These are phyloP conservation scores for Aspergillus sp. DNA, from an alignment of 2,329 filamentous ascomycete genomes.

Conservation along the genomic window DNA sequence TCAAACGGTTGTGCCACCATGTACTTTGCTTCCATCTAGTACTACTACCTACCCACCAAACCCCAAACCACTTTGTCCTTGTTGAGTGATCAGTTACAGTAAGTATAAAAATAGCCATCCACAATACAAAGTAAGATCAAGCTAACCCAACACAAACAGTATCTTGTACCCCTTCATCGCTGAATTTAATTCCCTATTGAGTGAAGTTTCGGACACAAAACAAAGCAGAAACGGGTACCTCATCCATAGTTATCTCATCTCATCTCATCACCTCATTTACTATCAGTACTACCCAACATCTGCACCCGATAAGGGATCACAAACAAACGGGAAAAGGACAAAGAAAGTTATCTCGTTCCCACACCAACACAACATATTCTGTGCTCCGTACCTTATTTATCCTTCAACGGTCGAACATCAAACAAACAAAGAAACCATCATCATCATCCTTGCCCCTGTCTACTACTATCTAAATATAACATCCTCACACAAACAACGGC, in stretches of 20 bases:
- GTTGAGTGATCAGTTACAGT: neutral
- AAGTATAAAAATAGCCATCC: neutral
- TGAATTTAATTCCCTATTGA: neutral
- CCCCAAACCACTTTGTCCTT: neutral
- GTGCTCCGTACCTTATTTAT: neutral
- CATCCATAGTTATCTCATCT: neutral
- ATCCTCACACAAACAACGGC: neutral
- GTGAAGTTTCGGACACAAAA: neutral
- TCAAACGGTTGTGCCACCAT: neutral
- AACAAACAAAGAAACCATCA: neutral
- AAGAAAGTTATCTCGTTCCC: neutral
- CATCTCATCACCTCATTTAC: neutral
- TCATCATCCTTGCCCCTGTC: neutral
- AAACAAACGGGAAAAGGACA: neutral
- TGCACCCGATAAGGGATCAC: no score
- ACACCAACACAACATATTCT: neutral
- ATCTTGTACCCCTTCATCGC: neutral
- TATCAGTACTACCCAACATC: no score
- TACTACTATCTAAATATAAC: neutral
- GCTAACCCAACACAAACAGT: neutral
- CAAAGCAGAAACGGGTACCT: neutral
- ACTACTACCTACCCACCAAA: neutral
- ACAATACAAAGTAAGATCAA: neutral
- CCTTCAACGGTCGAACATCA: neutral
- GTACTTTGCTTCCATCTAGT: conserved; percentile 28